These are phyloP conservation scores for Diaporthe longicolla DNA, from an alignment of 2,329 filamentous ascomycete genomes.

Conservation along the genomic window DNA sequence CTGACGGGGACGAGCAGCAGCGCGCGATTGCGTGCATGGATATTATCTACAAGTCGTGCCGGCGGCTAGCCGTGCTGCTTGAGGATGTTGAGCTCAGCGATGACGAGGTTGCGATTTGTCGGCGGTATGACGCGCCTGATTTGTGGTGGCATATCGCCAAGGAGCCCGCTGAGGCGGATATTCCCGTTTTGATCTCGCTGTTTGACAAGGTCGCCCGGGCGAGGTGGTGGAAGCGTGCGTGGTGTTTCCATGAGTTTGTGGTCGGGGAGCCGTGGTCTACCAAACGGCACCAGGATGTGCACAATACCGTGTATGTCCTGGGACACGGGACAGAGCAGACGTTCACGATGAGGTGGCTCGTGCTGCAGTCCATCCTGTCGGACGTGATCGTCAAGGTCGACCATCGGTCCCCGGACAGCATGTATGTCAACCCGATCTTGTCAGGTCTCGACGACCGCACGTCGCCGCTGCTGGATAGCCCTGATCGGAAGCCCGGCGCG, in stretches of 20 bases:
- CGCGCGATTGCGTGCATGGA: background rate
- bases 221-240: background rate
- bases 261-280: background rate
- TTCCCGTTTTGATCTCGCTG: background rate
- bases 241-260: slow-evolving; percentile 14
- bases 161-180: background rate
- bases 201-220: slow-evolving; percentile 4
- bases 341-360: background rate
- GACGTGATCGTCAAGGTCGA: background rate
- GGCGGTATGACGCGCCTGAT: background rate
- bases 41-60: slow-evolving; percentile 11
- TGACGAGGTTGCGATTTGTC: background rate
- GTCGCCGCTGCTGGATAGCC: background rate
- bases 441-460: background rate
- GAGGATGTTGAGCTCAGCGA: background rate
- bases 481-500: background rate
- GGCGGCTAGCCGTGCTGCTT: background rate
- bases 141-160: background rate
- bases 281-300: background rate
- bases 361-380: background rate
- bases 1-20: fast-evolving
- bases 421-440: background rate
- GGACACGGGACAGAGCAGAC: background rate
- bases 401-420: background rate
- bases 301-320: background rate